A percentile compares a stretch with the other conserved stretches of the same genome.
These are phyloP conservation scores for Fusarium aywerte DNA, from an alignment of 2,329 filamentous ascomycete genomes.

Conservation along the genomic window DNA sequence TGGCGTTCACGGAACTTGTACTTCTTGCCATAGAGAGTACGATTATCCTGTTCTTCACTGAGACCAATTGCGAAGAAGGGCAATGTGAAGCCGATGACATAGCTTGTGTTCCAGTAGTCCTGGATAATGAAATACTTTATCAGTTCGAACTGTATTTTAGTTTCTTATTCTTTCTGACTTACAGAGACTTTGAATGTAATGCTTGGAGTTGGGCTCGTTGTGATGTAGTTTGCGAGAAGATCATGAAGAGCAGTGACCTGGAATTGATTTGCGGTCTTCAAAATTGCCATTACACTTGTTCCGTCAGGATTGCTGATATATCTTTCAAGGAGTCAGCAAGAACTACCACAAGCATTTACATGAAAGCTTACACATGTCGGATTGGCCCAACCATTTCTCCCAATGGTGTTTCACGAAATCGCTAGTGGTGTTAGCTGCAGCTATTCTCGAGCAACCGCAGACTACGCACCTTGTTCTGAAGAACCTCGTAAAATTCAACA, in stretches of 20 bases:
- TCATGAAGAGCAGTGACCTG: constrained; percentile 8
- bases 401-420: neutral
- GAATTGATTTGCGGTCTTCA: constrained; percentile 3
- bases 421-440: neutral
- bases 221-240: constrained; percentile 24
- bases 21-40: neutral
- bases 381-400: neutral
- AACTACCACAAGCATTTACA: neutral
- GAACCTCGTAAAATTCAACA: neutral
- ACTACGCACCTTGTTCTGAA: neutral
- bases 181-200: constrained; percentile 2
- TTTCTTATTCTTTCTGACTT: neutral
- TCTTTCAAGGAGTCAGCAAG: neutral
- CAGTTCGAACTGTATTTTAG: neutral
- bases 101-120: neutral
- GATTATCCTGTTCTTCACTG: neutral
- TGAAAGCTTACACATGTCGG: neutral
- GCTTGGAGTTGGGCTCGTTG: neutral
- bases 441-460: neutral
- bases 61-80: constrained; percentile 2
- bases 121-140: fast-evolving
- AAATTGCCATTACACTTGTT: neutral
- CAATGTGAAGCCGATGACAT: neutral
- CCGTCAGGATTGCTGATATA: constrained; percentile 29
- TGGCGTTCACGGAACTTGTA: neutral